Conservation (phyloP, 805 yeast genomes). For the Saccharomycopsis synnaedendra region DNA sequence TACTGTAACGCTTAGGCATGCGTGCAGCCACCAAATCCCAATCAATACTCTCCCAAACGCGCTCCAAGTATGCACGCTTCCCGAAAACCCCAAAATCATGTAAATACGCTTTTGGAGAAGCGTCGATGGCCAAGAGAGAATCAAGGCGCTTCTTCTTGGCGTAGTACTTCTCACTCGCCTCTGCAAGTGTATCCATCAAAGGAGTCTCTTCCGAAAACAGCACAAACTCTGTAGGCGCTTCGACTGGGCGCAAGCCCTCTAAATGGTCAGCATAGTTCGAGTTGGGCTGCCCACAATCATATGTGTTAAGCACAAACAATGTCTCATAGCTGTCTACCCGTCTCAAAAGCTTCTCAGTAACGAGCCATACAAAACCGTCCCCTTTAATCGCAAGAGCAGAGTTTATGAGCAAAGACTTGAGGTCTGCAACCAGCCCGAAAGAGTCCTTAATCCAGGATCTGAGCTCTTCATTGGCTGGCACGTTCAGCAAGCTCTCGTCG, state of each 20-base stretch:
- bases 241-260: constrained; percentile 27
- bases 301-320: constrained; percentile 69
- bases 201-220: not conserved
- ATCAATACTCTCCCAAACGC: constrained; percentile 58
- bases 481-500: constrained; percentile 20
- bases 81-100: constrained; percentile 75
- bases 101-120: constrained; percentile 58
- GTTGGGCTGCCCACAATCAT: constrained; percentile 80
- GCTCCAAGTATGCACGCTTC: constrained; percentile 48
- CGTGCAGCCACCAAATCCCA: constrained; percentile 57
- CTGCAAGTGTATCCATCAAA: constrained; percentile 22
- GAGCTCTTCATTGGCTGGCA: constrained; percentile 27
- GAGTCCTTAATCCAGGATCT: constrained; percentile 40
- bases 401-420: constrained; percentile 55
- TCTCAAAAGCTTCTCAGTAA: constrained; percentile 35
- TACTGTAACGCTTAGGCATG: constrained; percentile 20
- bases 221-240: constrained; percentile 7
- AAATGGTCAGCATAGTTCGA: constrained; percentile 44
- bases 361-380: constrained; percentile 85
- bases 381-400: constrained; percentile 71
- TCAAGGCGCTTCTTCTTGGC: constrained; percentile 32
- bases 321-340: constrained; percentile 26
- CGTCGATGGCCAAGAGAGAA: constrained; percentile 64
- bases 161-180: constrained; percentile 28
- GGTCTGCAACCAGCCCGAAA: constrained; percentile 71